phyloP scores from a whole-genome alignment of 2,329 filamentous ascomycete species.

The Sporothrix inflata region DNA sequence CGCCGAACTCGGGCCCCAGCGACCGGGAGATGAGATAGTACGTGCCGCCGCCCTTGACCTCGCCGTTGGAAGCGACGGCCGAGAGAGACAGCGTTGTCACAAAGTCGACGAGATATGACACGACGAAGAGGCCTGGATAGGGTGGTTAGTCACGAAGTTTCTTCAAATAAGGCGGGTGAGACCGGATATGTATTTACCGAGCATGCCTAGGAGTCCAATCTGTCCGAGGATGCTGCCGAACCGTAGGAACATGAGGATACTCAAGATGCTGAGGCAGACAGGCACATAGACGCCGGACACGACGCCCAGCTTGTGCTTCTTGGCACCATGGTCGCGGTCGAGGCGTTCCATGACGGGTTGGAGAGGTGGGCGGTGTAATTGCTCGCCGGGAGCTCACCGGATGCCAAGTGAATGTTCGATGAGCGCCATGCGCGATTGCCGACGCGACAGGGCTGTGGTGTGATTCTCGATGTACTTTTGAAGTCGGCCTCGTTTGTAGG shows the following conservation, averaged over 20 bases:
- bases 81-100: conserved; percentile 84
- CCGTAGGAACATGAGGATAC: conserved; percentile 88
- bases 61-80: conserved; percentile 87
- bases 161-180: neutral
- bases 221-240: conserved; percentile 86
- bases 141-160: neutral
- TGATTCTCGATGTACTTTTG: neutral
- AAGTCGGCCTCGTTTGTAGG: neutral
- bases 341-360: conserved; percentile 40
- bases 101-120: conserved; percentile 80
- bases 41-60: conserved; percentile 82
- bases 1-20: conserved; percentile 84
- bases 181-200: conserved; percentile 57
- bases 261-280: conserved; percentile 85
- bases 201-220: conserved; percentile 75
- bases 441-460: neutral
- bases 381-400: conserved; percentile 18
- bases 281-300: conserved; percentile 84
- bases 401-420: neutral
- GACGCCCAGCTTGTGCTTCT: conserved; percentile 69
- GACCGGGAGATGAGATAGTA: conserved; percentile 89
- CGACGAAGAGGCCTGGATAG: conserved; percentile 65
- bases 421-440: conserved; percentile 18
- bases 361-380: neutral
- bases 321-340: conserved; percentile 36